Conservation (phyloP, 345 rosid species). For the Gossypium sturtianum region DNA sequence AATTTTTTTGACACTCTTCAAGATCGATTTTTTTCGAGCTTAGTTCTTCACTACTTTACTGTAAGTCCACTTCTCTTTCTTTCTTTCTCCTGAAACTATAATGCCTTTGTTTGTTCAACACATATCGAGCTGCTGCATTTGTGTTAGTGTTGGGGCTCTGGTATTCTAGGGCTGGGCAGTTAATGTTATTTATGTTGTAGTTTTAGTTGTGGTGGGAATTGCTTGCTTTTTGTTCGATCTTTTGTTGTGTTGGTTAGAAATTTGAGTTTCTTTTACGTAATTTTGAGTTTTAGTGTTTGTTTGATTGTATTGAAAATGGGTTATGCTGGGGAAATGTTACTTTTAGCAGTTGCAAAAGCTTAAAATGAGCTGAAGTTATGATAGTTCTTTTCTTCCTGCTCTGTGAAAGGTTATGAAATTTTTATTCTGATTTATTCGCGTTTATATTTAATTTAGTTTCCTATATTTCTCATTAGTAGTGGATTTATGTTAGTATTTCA, state of each 20-base stretch:
- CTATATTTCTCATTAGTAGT: too few relatives aligned
- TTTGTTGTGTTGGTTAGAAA: background rate
- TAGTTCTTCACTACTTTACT: background rate
- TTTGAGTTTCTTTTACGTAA: slow-evolving; percentile 12
- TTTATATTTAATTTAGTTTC: too few relatives aligned
- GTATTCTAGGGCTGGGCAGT: background rate
- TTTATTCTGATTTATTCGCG: too few relatives aligned
- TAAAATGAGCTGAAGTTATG: background rate
- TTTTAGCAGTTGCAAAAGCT: background rate
- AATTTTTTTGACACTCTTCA: background rate
- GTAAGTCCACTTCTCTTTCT: background rate
- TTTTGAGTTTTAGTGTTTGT: slow-evolving; percentile 9
- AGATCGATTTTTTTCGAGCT: background rate
- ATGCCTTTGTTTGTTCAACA: background rate
- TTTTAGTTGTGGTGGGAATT: background rate
- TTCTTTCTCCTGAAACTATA: background rate
- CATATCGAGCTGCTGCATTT: background rate
- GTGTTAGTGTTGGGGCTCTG: background rate
- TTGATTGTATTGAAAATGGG: background rate
- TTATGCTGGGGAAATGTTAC: background rate
- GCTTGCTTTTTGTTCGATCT: background rate
- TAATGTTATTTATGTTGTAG: too few relatives aligned
- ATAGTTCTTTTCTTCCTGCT: background rate
- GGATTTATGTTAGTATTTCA: too few relatives aligned
- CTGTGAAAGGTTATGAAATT: background rate